phyloP scores from a whole-genome alignment of 805 yeast genomes.

The Saturnispora halmiae region DNA sequence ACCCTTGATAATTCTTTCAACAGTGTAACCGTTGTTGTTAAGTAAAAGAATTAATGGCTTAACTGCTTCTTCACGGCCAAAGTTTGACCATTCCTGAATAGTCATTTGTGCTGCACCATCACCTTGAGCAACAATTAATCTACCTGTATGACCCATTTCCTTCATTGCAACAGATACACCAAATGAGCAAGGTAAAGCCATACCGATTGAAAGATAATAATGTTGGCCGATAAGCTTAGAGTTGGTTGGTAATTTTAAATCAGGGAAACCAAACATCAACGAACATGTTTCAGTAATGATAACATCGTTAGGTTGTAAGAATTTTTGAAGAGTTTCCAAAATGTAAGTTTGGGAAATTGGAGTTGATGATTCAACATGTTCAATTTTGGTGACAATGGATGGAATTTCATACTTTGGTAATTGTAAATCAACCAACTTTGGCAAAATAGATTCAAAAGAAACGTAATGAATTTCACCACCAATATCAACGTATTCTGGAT shows the following conservation, averaged over 20 bases:
- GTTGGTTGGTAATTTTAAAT: constrained; percentile 49
- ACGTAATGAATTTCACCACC: constrained; percentile 33
- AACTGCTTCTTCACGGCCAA: constrained; percentile 41
- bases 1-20: constrained; percentile 81
- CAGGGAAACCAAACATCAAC: constrained; percentile 68
- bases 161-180: constrained; percentile 71
- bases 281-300: constrained; percentile 81
- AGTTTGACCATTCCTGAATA: constrained; percentile 51
- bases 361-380: constrained; percentile 21
- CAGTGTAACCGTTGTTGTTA: constrained; percentile 85
- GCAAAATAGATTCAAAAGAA: constrained; percentile 41
- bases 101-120: constrained; percentile 97
- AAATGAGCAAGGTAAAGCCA: constrained; percentile 76
- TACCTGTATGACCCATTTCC: constrained; percentile 36
- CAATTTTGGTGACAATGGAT: constrained; percentile 13
- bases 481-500: constrained; percentile 45
- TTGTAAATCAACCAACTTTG: constrained; percentile 28
- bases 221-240: constrained; percentile 52
- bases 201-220: constrained; percentile 81
- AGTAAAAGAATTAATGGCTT: constrained; percentile 64
- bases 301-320: constrained; percentile 48
- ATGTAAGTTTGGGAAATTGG: constrained; percentile 41
- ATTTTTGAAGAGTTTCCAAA: constrained; percentile 30
- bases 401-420: constrained; percentile 13
- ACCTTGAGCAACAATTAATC: constrained; percentile 72